Evolutionary conservation across 2,329 filamentous ascomycete genomes (phyloP).

Genomic region (Stylonectria norvegica): DNA sequence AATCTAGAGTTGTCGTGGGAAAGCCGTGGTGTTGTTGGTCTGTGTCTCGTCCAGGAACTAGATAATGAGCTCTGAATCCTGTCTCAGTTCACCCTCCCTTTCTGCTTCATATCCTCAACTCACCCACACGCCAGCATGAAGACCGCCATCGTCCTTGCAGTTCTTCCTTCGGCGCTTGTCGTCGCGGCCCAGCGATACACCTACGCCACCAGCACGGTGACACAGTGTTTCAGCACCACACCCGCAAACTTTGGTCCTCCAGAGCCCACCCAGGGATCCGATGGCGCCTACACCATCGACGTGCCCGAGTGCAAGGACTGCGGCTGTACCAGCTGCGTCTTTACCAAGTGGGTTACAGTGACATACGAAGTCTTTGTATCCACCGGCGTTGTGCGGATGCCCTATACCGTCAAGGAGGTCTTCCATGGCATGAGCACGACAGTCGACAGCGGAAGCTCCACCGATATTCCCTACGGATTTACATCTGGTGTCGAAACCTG

Average conservation of each 20-base stretch:
- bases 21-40: neutral
- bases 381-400: slow-evolving; percentile 14
- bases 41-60: neutral
- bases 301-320: slow-evolving; percentile 26
- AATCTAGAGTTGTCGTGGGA: neutral
- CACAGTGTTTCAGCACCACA: slow-evolving; percentile 24
- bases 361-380: slow-evolving; percentile 23
- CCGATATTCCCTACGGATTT: slow-evolving; percentile 22
- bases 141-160: slow-evolving; percentile 6
- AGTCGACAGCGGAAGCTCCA: slow-evolving; percentile 16
- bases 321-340: slow-evolving; percentile 18
- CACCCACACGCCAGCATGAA: slow-evolving; percentile 16
- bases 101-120: slow-evolving; percentile 6
- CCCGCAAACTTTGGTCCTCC: slow-evolving; percentile 22
- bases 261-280: slow-evolving; percentile 19
- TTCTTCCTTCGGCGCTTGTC: slow-evolving; percentile 10
- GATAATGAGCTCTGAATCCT: slow-evolving; percentile 12
- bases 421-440: slow-evolving; percentile 25
- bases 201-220: slow-evolving; percentile 23
- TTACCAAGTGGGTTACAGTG: slow-evolving; percentile 23
- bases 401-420: slow-evolving; percentile 24
- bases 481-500: slow-evolving; percentile 18
- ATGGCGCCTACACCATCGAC: slow-evolving; percentile 20
- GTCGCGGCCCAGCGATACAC: slow-evolving; percentile 22
- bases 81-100: slow-evolving; percentile 11